Evolutionary conservation across 2,329 filamentous ascomycete genomes (phyloP), one percentile per base, ranked within the genome.

Genomic region (Biscogniauxia mediterranea): DNA sequence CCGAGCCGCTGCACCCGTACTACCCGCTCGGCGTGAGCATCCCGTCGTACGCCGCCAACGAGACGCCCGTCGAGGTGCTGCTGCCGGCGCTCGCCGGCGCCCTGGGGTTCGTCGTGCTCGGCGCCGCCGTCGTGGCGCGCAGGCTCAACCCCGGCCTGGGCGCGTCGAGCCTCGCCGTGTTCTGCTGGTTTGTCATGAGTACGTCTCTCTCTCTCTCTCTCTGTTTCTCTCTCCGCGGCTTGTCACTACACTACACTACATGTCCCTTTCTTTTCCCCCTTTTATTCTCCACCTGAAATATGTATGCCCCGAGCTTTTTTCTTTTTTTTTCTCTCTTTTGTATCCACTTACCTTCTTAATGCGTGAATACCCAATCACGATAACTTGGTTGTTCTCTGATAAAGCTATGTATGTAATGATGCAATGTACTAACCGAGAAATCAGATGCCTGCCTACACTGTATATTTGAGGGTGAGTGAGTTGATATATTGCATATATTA

Each of bases 391-490:
- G 28, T 13, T 32, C 7, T 32, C 28, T 32, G 7, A 23, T 32
- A 32, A 32, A 2, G 28, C 28, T 32, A 32, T 32, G 3, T 9
- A 5, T 32, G 11, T 32, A 25, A 19, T 49, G 23, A 9, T 56
- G 5, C n/a, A 52, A 52, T 54, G 42, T 52, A 25, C 46, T 57
- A 4, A 61, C 25, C 13, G 26, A 19, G n/a, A 13, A 20, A 55
- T 2, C 56, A 89, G 86, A 85, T 68, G 87, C 86, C 1, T 86
- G 83, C 67, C 80, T 96, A 46, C 93, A 97, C 76, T 82, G 89
- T 59, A 88, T 90, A 71, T 96, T 96, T 74, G 92, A 96, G 79
- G 91, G 89, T 86, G 66, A 64, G 89, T 86, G 66, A 64, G 73
- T 61, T 38, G 50, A 17, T 5, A 17, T 23, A 23, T 59, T 6